Evolutionary conservation across 2,329 filamentous ascomycete genomes (phyloP), one percentile per base, ranked within the genome.

Genomic region (Arthrobotrys entomopaga): DNA sequence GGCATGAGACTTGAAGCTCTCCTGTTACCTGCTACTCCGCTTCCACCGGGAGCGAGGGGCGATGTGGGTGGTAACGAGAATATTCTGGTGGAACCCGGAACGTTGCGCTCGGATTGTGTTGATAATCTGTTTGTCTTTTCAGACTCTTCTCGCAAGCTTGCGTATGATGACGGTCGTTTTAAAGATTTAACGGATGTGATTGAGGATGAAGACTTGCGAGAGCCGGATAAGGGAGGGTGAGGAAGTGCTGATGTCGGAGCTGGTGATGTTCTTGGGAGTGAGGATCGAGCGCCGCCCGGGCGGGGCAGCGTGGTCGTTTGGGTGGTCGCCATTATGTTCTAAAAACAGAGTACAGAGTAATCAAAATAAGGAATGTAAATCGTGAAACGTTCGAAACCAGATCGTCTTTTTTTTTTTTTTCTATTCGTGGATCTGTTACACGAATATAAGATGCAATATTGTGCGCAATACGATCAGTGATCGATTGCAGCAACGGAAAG

Each of bases 301-400:
- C 69, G 69, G 56, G 69, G 69, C 61, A 73, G 38, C 16, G 69
- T 73, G 26, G 69, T 73, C 11, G 69, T 73, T 53, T 73, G 69
- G n/a, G 52, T 53, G 54, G 67, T 73, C n/a, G 69, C 69, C 69
- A 73, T 73, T 29, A 34, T 64, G 42, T 34, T 34, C 29, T 2
- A 34, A 34, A n/a, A 34, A 34, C 6, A 34, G 29, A 34, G 29
- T 34, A 8, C 6, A 34, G 29, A 34, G 10, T 34, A 34, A n/a
- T n/a, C 5, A 34, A 26, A 34, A 34, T 34, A 34, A 34, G 29
- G 29, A 34, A 34, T 34, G 2, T 34, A 34, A 34, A n/a, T n/a
- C n/a, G n/a, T n/a, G n/a, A n/a, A n/a, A n/a, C n/a, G n/a, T 7
- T 6, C 4, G 13, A 46, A 46, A 16, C 42, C 3, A 8, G 13